Evolutionary conservation across 805 yeast genomes (phyloP).

Genomic region (Yamadazyma kitorensis): DNA sequence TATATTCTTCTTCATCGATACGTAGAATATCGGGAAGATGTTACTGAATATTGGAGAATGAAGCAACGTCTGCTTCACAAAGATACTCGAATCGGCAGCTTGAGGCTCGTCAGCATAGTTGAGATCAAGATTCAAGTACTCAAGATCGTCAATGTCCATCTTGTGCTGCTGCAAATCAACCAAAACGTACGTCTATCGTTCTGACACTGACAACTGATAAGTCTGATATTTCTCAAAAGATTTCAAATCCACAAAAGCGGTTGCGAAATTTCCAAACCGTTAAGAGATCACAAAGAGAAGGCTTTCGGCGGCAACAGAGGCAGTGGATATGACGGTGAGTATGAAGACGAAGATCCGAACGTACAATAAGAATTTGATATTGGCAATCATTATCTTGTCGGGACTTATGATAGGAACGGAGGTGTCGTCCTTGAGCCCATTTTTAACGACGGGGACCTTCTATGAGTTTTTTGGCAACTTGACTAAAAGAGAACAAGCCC

Average conservation of each 20-base stretch:
- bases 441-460: constrained; percentile 20
- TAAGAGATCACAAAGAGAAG: too few relatives aligned
- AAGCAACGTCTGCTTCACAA: constrained; percentile 35
- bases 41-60: constrained; percentile 37
- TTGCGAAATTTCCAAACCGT: too few relatives aligned
- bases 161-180: not conserved
- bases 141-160: constrained; percentile 12
- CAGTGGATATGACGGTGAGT: too few relatives aligned
- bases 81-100: constrained; percentile 8
- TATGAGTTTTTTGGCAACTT: constrained; percentile 18
- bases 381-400: constrained; percentile 21
- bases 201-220: too few relatives aligned
- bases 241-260: too few relatives aligned
- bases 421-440: constrained; percentile 21
- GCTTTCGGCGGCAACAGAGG: too few relatives aligned
- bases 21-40: constrained; percentile 33
- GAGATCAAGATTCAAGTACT: constrained; percentile 10
- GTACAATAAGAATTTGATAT: constrained; percentile 16
- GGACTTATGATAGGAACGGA: constrained; percentile 30
- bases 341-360: constrained; percentile 14
- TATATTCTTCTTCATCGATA: constrained; percentile 28
- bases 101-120: not conserved
- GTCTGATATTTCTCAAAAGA: too few relatives aligned
- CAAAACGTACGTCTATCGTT: too few relatives aligned
- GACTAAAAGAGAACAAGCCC: constrained; percentile 20